A percentile compares a stretch with the other conserved stretches of the same genome.
Evolutionary conservation across 1,284 basidiomycete species (phyloP).

Genomic region (Macrocystidia cucumis): DNA sequence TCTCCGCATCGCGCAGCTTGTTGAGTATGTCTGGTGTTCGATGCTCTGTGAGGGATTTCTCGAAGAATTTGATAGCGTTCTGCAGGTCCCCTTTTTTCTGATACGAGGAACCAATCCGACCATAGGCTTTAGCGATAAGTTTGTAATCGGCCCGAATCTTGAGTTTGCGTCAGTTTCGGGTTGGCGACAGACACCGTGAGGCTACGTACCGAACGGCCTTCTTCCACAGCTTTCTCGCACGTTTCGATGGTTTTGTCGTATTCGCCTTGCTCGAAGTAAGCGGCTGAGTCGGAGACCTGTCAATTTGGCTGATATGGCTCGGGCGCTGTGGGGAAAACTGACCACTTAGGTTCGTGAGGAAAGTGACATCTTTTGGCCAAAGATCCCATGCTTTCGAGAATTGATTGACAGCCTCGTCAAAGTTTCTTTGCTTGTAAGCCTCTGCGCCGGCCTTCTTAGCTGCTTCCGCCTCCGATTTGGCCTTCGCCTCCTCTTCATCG

Average conservation of each 20-base stretch:
- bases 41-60: slow-evolving; percentile 94
- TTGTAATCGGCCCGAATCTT: slow-evolving; percentile 81
- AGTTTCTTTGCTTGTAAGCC: slow-evolving; percentile 83
- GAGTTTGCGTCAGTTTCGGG: slow-evolving; percentile 7
- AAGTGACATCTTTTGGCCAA: slow-evolving; percentile 92
- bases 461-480: slow-evolving; percentile 69
- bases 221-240: slow-evolving; percentile 92
- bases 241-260: slow-evolving; percentile 89
- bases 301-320: neutral
- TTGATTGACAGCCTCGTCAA: slow-evolving; percentile 64
- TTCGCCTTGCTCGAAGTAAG: slow-evolving; percentile 90
- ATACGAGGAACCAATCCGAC: slow-evolving; percentile 86
- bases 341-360: slow-evolving; percentile 87
- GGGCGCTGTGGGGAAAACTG: slow-evolving; percentile 17
- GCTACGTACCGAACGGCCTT: slow-evolving; percentile 66
- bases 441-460: slow-evolving; percentile 77
- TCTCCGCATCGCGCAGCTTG: slow-evolving; percentile 87
- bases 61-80: slow-evolving; percentile 83
- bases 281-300: slow-evolving; percentile 43
- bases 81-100: slow-evolving; percentile 74
- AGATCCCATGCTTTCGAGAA: slow-evolving; percentile 90
- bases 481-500: slow-evolving; percentile 53
- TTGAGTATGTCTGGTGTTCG: slow-evolving; percentile 90
- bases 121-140: slow-evolving; percentile 81
- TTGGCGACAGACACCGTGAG: slow-evolving; percentile 3